Base-by-base conservation (phyloP, 345 rosid genomes). In the Nephelium lappaceum region DNA sequence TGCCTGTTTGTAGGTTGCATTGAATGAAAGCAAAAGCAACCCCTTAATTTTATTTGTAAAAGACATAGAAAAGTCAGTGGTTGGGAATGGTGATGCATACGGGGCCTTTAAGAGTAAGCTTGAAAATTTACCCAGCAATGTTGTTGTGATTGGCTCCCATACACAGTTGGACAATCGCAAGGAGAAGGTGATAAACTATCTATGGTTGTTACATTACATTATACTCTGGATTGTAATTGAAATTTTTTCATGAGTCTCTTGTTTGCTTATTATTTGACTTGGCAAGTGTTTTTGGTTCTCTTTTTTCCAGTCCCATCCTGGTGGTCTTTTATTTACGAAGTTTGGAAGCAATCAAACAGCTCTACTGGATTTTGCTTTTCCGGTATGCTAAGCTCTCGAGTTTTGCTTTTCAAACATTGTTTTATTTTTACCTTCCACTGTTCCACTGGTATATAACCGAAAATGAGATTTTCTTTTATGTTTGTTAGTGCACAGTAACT, bases 261-360 rank as follows among this genome's bases (percentile, higher is more conserved):
- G 41, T 41, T 42, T 15, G 49, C 11, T 27, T 75, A 11, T 74
- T 8, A 38, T 10, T 66, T 11, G 39, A 45, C 8, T 10, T 63
- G 18, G 7, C 38, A 24, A 39, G 19, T 8, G 23, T 66, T 41
- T 71, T 8, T 47, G 45, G 24, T 12, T 70, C 76, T 21, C 72
- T 76, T 24, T 71, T 79, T 76, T 86, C 72, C 94, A 96, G 99
- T 90, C 97, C 51, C 97, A 93, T 84, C 91, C 97, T 47, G 97
- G 99, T 27, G 91, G 98, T 45, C 93, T 96, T 87, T 68, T 96
- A 68, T 92, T 96, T 76, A 96, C 99, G 5, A 96, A 96, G 84
- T 90, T 96, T 88, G 97, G 97, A 36, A 85, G 98, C 89, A 96
- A 90, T 79, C 97, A 93, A 79, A 91, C 99, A 14, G 97, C 99